Percentiles rank a stretch among this genome's conserved stretches.
These are phyloP conservation scores for Zygotorulaspora chibaensis DNA, from an alignment of 805 yeast species.

Conservation along the genomic window DNA sequence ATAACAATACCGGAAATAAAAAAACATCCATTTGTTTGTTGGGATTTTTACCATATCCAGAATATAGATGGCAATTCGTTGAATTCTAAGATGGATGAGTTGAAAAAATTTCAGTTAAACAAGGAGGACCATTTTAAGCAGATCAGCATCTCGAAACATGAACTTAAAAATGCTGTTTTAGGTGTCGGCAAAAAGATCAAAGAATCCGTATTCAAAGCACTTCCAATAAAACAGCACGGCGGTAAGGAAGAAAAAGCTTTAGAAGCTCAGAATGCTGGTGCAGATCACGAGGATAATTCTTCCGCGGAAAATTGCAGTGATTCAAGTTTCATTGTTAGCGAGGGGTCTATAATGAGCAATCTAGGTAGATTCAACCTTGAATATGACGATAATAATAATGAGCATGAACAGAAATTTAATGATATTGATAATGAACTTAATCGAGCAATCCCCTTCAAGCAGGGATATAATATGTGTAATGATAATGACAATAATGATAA, in stretches of 20 bases:
- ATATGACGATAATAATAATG: constrained; percentile 1
- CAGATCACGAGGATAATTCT: neutral
- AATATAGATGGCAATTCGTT: constrained; percentile 10
- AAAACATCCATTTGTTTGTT: constrained; percentile 62
- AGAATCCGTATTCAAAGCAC: constrained; percentile 23
- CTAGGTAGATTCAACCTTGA: constrained; percentile 4
- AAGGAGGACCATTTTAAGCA: constrained; percentile 35
- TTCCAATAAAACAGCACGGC: neutral
- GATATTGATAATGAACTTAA: neutral
- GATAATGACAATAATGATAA: constrained; percentile 14
- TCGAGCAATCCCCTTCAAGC: constrained; percentile 5
- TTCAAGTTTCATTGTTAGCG: constrained; percentile 22
- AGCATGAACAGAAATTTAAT: neutral
- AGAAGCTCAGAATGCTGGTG: neutral
- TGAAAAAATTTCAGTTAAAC: constrained; percentile 29
- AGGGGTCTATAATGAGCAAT: constrained; percentile 21
- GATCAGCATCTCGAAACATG: constrained; percentile 61
- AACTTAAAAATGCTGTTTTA: constrained; percentile 69
- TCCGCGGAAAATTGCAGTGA: constrained; percentile 10
- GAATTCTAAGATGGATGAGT: constrained; percentile 16
- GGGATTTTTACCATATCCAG: constrained; percentile 36
- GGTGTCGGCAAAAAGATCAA: constrained; percentile 72
- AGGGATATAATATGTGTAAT: constrained; percentile 13
- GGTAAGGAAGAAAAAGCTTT: neutral
- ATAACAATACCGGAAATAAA: constrained; percentile 69